Evolutionary conservation across 202 grass and related monocot genomes (phyloP).

Genomic region (Hordeum pubiflorum): DNA sequence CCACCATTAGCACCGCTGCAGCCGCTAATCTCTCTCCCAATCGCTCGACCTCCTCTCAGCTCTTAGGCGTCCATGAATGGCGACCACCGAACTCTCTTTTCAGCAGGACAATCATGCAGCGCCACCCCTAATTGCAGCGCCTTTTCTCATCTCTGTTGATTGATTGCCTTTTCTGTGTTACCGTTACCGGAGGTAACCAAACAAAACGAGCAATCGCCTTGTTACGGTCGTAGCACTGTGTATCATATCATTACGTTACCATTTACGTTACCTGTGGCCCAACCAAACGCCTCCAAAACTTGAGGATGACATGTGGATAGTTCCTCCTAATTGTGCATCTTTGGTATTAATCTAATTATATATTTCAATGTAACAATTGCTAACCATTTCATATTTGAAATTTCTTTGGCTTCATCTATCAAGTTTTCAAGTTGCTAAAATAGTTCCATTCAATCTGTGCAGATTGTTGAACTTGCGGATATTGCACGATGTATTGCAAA

Average conservation of each 20-base stretch:
- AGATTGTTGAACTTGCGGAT: conserved; percentile 98
- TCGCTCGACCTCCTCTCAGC: not conserved
- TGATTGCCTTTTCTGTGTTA: not conserved
- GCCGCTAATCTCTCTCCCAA: not conserved
- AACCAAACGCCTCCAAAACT: not conserved
- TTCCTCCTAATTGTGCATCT: not conserved
- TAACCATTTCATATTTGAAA: conserved; percentile 5
- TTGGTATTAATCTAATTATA: not conserved
- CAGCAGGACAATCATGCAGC: no score
- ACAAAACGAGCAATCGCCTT: not conserved
- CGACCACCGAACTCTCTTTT: not conserved
- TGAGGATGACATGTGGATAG: not conserved
- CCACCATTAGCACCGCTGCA: not conserved
- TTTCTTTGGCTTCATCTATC: not conserved
- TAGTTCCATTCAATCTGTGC: conserved; percentile 33
- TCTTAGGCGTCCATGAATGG: not conserved
- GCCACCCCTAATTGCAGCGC: no score
- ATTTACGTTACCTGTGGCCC: not conserved
- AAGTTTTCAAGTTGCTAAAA: conserved; percentile 6
- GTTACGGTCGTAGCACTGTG: not conserved
- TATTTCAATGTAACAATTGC: not conserved
- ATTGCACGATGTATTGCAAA: conserved; percentile 92
- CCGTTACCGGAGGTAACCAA: not conserved
- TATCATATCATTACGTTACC: not conserved
- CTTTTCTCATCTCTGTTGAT: not conserved